Conservation (phyloP, 805 yeast species). For the Lipomyces lipofer region DNA sequence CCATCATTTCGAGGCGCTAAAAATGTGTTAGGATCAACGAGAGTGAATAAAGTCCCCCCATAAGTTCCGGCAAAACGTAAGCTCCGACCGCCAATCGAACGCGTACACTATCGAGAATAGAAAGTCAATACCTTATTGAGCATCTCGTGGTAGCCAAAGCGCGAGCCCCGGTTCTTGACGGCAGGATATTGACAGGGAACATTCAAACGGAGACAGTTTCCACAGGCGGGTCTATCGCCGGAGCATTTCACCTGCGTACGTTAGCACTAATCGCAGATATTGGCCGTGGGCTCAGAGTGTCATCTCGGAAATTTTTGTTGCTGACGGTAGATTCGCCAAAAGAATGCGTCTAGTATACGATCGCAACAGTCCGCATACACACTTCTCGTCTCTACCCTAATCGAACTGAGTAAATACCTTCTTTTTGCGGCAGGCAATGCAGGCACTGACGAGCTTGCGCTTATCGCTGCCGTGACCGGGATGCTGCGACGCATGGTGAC, state of each 20-base stretch:
- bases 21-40: too few species aligned
- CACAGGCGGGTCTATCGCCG: conserved; percentile 42
- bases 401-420: conserved; percentile 28
- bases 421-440: conserved; percentile 41
- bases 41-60: too few species aligned
- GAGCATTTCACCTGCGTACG: conserved; percentile 41
- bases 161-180: conserved; percentile 41
- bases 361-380: too few species aligned
- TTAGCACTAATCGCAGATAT: too few species aligned
- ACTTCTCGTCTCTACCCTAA: neutral
- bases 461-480: conserved; percentile 12
- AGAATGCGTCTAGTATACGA: too few species aligned
- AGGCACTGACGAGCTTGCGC: conserved; percentile 41
- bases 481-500: neutral
- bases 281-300: too few species aligned
- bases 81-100: too few species aligned
- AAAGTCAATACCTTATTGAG: conserved; percentile 25
- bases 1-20: conserved; percentile 33
- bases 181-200: conserved; percentile 41
- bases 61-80: too few species aligned
- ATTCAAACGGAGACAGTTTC: conserved; percentile 39
- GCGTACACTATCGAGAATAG: too few species aligned
- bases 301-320: too few species aligned
- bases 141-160: conserved; percentile 41
- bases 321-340: too few species aligned